Base-by-base conservation (phyloP, 495 filamentous ascomycete species). In the Ascodesmis nigricans region DNA sequence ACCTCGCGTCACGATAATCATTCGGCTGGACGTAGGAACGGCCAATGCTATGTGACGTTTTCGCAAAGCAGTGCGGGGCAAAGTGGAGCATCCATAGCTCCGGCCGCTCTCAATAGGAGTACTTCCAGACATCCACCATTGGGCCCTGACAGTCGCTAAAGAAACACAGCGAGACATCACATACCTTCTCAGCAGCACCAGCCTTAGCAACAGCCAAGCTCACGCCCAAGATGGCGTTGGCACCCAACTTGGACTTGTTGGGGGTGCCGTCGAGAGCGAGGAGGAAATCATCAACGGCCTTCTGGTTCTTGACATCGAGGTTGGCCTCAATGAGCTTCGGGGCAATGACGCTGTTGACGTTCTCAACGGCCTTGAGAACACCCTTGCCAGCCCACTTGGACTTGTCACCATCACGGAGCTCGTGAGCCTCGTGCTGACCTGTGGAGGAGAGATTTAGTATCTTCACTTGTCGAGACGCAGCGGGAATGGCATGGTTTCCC, bases 401-500 rank as follows among this genome's bases (percentile, higher is more conserved):
- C 72, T 93, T 93, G 66, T 95, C 87, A 55, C 82, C 84, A 57
- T 99, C 90, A 56, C 90, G 87, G 58, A 99, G 81, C 66, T 99
- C 90, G 57, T 75, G 75, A 52, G 90, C 90, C 65, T 99, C 90
- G 63, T 95, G 81, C 59, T 91, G 81, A 50, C 87, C 82, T 90
- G 46, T 24, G 41, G 4, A 35, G 18, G 8, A 14, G 4, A 27
- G 24, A 10, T 4, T 15, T 10, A 10, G 30, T 4, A 14, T 32
- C n/a, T n/a, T 10, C 3, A 32, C 7, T 11, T 3, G 1, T 14
- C 30, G 17, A 32, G 11, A 20, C 17, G n/a, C 16, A 32, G n/a
- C n/a, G n/a, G n/a, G n/a, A 4, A 3, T 20, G 10, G 10, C 29
- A 17, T 7, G 10, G 7, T 31, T 7, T 46, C 20, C 31, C 35